These are phyloP conservation scores for Sicyos baderoa DNA, from an alignment of 306 rosid genomes.

Conservation along the genomic window DNA sequence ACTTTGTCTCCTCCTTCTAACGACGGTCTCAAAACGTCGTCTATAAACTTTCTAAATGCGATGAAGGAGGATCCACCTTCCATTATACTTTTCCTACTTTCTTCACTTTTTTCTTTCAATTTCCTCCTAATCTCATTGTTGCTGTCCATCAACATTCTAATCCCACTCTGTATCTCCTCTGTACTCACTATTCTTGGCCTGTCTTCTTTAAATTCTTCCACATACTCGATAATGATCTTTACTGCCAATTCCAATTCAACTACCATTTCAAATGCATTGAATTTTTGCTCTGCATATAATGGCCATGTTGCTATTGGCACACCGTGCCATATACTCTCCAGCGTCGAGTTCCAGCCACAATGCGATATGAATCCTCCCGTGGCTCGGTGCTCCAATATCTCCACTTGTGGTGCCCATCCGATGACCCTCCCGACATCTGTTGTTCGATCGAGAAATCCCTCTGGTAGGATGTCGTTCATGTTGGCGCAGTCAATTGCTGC, in stretches of 20 bases:
- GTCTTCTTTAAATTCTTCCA: neutral
- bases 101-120: constrained; percentile 20
- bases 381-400: constrained; percentile 21
- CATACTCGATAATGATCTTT: constrained; percentile 22
- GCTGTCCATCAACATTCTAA: constrained; percentile 22
- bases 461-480: neutral
- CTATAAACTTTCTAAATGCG: neutral
- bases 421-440: constrained; percentile 19
- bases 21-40: neutral
- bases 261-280: constrained; percentile 29
- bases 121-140: constrained; percentile 21
- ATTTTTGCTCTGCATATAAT: constrained; percentile 23
- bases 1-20: too few relatives aligned
- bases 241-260: constrained; percentile 28
- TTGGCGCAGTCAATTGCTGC: constrained; percentile 2
- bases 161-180: constrained; percentile 22
- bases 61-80: constrained; percentile 17
- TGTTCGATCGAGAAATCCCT: constrained; percentile 22
- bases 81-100: constrained; percentile 1
- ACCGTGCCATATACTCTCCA: constrained; percentile 30
- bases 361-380: constrained; percentile 35
- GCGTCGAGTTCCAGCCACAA: constrained; percentile 33
- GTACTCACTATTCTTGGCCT: constrained; percentile 11
- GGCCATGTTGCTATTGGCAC: constrained; percentile 32
- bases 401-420: constrained; percentile 34